A percentile compares a stretch with the other conserved stretches of the same genome.
These are phyloP conservation scores for Handroanthus guayacan DNA, from an alignment of 257 asterid genomes.

Conservation along the genomic window DNA sequence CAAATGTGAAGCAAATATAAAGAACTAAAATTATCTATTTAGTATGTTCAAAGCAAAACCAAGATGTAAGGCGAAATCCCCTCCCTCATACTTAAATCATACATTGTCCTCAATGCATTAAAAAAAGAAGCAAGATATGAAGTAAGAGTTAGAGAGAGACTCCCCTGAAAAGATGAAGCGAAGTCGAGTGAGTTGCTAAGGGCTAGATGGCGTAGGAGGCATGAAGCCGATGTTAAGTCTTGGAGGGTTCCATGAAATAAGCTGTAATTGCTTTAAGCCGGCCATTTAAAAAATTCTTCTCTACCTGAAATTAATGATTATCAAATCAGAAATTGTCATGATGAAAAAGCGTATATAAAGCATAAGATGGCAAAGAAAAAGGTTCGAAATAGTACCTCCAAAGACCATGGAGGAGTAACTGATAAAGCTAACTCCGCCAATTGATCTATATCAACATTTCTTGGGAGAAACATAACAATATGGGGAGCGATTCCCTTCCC, in stretches of 20 bases:
- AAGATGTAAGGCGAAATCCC: no score
- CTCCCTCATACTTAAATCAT: no score
- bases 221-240: no score
- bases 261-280: slow-evolving; percentile 89
- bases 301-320: slow-evolving; percentile 64
- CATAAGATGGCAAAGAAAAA: neutral
- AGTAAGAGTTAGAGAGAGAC: no score
- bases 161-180: no score
- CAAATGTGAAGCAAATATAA: no score
- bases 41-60: no score
- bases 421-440: slow-evolving; percentile 74
- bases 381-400: slow-evolving; percentile 63
- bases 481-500: slow-evolving; percentile 69
- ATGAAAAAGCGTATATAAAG: neutral
- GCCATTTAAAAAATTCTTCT: slow-evolving; percentile 75
- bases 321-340: neutral
- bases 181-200: no score
- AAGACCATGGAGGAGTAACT: slow-evolving; percentile 80
- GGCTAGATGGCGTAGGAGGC: no score
- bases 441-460: slow-evolving; percentile 74
- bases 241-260: slow-evolving; percentile 60
- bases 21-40: no score
- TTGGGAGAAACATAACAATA: slow-evolving; percentile 90
- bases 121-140: no score
- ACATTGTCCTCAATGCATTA: no score